phyloP scores from a whole-genome alignment of 139 green algal species.

The Dunaliella primolecta region DNA sequence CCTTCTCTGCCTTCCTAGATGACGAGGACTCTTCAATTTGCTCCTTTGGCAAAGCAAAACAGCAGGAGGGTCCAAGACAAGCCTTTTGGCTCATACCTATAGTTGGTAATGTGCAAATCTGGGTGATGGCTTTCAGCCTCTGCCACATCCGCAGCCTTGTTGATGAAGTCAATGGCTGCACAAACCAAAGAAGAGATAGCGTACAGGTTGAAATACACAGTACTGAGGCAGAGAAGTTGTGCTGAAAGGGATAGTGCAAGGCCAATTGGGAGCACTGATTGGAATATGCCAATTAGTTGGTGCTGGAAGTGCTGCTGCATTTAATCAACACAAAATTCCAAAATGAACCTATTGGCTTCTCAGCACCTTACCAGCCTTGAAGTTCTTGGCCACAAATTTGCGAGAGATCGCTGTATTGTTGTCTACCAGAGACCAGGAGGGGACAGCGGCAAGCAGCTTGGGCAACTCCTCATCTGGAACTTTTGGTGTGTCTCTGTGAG shows the following conservation, averaged over 20 bases:
- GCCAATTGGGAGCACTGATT: no score
- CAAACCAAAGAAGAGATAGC: not conserved
- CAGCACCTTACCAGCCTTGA: constrained; percentile 45
- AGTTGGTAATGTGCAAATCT: constrained; percentile 71
- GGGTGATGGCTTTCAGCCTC: constrained; percentile 73
- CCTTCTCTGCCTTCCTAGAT: no score
- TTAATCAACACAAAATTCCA: no score
- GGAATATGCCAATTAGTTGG: no score
- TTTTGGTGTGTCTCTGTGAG: constrained; percentile 6
- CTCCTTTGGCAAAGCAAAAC: no score
- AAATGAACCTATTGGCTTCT: no score
- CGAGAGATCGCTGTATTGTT: constrained; percentile 32
- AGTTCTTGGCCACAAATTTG: constrained; percentile 58
- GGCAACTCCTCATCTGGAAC: not conserved
- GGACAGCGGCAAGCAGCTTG: not conserved
- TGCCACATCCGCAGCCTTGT: constrained; percentile 56
- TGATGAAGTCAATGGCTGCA: constrained; percentile 65
- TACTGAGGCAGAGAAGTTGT: not conserved
- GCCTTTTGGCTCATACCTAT: no score
- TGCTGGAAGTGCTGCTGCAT: no score
- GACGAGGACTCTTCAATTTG: no score
- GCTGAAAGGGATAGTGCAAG: no score
- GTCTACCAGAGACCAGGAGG: constrained; percentile 31
- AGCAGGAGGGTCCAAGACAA: no score
- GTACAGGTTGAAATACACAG: not conserved